Percentiles rank a stretch among this genome's conserved stretches.
phyloP scores from a whole-genome alignment of 139 green algal species.

The Medakamo hakoo region DNA sequence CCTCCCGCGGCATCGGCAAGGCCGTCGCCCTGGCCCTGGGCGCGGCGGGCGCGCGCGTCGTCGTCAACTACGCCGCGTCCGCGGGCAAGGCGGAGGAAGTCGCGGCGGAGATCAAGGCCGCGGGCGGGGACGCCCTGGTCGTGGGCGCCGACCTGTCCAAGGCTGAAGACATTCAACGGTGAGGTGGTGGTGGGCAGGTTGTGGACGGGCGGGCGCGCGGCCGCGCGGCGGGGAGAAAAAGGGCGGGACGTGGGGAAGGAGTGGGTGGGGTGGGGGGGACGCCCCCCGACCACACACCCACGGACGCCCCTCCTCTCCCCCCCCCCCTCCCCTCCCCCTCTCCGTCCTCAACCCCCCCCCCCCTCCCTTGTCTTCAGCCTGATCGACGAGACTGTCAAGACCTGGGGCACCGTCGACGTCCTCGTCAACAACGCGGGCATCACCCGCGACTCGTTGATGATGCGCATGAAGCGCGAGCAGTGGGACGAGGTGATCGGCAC shows the following conservation, averaged over 20 bases:
- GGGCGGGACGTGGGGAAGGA: too few species aligned
- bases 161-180: slow-evolving; percentile 9
- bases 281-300: too few species aligned
- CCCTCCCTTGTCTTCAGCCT: too few species aligned
- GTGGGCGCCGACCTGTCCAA: slow-evolving; percentile 41
- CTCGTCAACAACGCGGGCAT: slow-evolving; percentile 99
- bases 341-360: too few species aligned
- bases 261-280: too few species aligned
- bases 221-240: too few species aligned
- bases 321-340: too few species aligned
- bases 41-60: slow-evolving; percentile 45
- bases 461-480: slow-evolving; percentile 95
- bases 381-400: slow-evolving; percentile 51
- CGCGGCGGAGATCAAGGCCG: slow-evolving; percentile 21
- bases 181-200: too few species aligned
- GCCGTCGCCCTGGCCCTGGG: slow-evolving; percentile 77
- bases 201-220: too few species aligned
- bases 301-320: too few species aligned
- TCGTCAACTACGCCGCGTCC: slow-evolving; percentile 69
- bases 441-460: slow-evolving; percentile 87
- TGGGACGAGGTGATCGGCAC: slow-evolving; percentile 95
- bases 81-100: slow-evolving; percentile 63
- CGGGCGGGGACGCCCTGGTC: slow-evolving; percentile 57
- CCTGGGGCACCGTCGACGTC: slow-evolving; percentile 87
- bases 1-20: slow-evolving; percentile 81